Evolutionary conservation across 345 rosid species (phyloP).

Genomic region (Eucalyptus viminalis): DNA sequence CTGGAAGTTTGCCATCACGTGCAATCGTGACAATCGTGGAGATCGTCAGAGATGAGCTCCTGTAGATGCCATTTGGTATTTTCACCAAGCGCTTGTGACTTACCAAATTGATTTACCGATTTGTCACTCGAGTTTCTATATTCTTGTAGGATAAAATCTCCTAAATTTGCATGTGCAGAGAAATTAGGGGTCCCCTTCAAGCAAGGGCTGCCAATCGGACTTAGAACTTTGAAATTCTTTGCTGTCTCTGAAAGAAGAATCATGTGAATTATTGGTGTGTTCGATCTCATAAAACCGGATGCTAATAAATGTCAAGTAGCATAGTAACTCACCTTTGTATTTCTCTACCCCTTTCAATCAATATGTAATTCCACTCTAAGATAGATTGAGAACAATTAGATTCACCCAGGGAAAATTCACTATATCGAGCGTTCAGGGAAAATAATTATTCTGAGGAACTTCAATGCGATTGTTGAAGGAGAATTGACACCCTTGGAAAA

Average conservation of each 20-base stretch:
- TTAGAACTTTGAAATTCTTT: too few relatives aligned
- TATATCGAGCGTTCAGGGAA: accelerated
- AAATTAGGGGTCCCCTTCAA: too few relatives aligned
- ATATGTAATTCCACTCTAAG: not conserved
- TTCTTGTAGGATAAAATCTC: too few relatives aligned
- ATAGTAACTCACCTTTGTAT: not conserved
- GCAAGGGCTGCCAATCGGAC: too few relatives aligned
- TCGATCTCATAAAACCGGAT: not conserved
- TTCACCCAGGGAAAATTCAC: not conserved
- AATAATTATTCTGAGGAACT: not conserved
- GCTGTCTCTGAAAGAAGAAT: too few relatives aligned
- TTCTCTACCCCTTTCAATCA: too few relatives aligned
- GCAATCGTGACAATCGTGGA: not conserved
- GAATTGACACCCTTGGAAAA: accelerated
- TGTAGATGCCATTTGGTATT: not conserved
- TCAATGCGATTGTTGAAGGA: accelerated
- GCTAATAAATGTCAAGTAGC: not conserved
- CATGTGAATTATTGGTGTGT: too few relatives aligned
- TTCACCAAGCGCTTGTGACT: not conserved
- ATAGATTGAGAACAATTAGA: not conserved
- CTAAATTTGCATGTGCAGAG: too few relatives aligned
- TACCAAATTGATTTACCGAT: not conserved
- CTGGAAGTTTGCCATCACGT: not conserved
- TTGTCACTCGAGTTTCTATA: too few relatives aligned
- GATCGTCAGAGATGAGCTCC: not conserved